Base-by-base conservation (phyloP, 2,329 filamentous ascomycete genomes). In the Remersonia thermophila region DNA sequence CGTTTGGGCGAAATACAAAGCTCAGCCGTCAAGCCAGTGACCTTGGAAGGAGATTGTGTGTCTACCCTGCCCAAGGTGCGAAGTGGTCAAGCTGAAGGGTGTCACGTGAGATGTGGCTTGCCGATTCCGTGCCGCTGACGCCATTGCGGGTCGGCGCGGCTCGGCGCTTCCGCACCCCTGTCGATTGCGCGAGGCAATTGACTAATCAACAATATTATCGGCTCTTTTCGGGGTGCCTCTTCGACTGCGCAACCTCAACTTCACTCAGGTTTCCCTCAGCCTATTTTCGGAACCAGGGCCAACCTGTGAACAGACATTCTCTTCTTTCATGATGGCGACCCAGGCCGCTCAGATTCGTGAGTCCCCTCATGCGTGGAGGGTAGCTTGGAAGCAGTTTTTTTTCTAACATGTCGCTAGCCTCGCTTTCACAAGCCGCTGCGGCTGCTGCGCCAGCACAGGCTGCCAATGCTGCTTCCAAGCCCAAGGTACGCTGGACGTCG, bases 401-500 rank as follows among this genome's bases (percentile, higher is more conserved):
- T n/a, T n/a, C n/a, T n/a, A n/a, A n/a, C n/a, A n/a, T n/a, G n/a
- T n/a, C n/a, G n/a, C n/a, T n/a, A 27, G 30, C 13, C 33, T 14
- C 25, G n/a, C 27, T 7, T 8, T 33, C 27, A 18, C 18, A 31
- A n/a, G 20, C 20, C 18, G 13, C 20, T n/a, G 32, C 31, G 13
- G 32, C 39, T 4, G 37, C 39, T 13, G 37, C 36, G 17, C 11
- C 36, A 12, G 15, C 32, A 3, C 30, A 37, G 32, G 34, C 39
- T 20, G 15, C 36, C 34, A 38, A 41, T 12, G 41, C 42, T 10
- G 42, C 39, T 17, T 43, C 44, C 16, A 49, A 63, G 51, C 63
- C 63, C 41, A 67, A 65, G 61, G 63, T 67, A 36, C 16, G 35
- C 44, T 30, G 14, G 25, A 15, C 32, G n/a, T n/a, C n/a, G n/a